Base-by-base conservation (phyloP, 192 early-diverging fungal species). In the Funneliformis geosporum region DNA sequence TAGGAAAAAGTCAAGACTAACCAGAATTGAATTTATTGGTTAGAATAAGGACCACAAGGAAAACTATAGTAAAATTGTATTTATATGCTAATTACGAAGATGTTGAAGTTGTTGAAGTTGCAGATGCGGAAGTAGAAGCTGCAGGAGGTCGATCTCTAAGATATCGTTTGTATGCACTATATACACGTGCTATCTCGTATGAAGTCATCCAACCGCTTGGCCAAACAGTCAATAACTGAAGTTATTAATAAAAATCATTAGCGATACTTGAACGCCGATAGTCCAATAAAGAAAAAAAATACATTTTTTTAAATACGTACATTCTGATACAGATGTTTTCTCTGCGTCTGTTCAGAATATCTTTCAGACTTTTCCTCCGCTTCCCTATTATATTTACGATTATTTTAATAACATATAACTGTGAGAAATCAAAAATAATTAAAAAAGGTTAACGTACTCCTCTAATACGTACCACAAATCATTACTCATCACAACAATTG, bases 161-260 rank as follows among this genome's bases (percentile, higher is more conserved):
- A 60, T 74, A 60, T 74, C 73, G 39, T 60, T 76, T 76, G 10
- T 62, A 76, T 8, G 74, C 74, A 70, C 88, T 89, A 64, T 88
- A 88, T 39, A 88, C 85, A 2, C 86, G 81, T 3, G 85, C 86
- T 38, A 90, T 88, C 40, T 90, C 88, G 21, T 88, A 87, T 9
- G 88, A 85, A 0, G 86, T 86, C 85, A 88, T 90, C 87, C 87
- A 88, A 39, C 81, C 83, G 0, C 67, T 64, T n/a, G 88, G 88
- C 73, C 86, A 90, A 14, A 83, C 76, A 6, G 60, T 68, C 25
- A 88, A 47, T 5, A 90, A 46, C 88, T 90, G 75, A 46, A n/a
- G 0, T 38, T 66, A 68, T 47, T 44, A 50, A 67, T 50, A 42
- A 28, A 44, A 1, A 42, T 68, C 43, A 47, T 42, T 27, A 11